Evolutionary conservation across 331 rosid species (phyloP), one percentile per base, ranked within the genome.

Genomic region (Malus hybrid): DNA sequence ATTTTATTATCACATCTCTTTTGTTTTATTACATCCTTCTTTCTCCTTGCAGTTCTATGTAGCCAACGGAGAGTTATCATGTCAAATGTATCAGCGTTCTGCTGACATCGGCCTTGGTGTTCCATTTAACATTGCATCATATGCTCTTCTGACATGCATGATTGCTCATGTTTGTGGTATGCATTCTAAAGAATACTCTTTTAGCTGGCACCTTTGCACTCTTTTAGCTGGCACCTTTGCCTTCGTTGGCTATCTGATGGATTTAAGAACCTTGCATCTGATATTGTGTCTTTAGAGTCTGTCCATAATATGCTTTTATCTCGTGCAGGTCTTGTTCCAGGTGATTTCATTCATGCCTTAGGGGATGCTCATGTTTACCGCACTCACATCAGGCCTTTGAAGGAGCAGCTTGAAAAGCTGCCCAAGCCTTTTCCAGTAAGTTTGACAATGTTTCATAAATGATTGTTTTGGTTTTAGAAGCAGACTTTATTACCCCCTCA

Each of bases 291-390:
- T 9, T 44, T 48, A 57, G 68, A 56, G 68, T 62, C 46, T 9
- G 46, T 39, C 58, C 13, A 33, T 26, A 63, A 33, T 69, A 34
- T 53, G 57, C 65, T 76, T 55, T 71, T 65, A 50, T 81, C 61
- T 63, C 77, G 65, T 72, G 26, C 89, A 95, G 99, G 79, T 75
- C 91, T 95, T 56, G 85, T 77, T 82, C 97, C 93, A 1, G 99
- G 99, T 56, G 99, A 95, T 83, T 89, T 95, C 63, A 44, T 88
- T 78, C 98, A 92, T 87, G 93, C 90, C 76, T 76, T 88, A 10
- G 99, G 99, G 78, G 99, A 95, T 78, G 90, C 98, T 67, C 99
- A 95, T 88, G 90, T 95, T 83, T 95, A 95, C 81, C 97, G 93
- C 81, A 95, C 86, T 82, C 99, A 95, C 61, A 93, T 95, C 79